Percentiles rank a stretch among this genome's conserved stretches.
Conservation (phyloP, 192 early-diverging fungal species). For the Geranomyces variabilis region DNA sequence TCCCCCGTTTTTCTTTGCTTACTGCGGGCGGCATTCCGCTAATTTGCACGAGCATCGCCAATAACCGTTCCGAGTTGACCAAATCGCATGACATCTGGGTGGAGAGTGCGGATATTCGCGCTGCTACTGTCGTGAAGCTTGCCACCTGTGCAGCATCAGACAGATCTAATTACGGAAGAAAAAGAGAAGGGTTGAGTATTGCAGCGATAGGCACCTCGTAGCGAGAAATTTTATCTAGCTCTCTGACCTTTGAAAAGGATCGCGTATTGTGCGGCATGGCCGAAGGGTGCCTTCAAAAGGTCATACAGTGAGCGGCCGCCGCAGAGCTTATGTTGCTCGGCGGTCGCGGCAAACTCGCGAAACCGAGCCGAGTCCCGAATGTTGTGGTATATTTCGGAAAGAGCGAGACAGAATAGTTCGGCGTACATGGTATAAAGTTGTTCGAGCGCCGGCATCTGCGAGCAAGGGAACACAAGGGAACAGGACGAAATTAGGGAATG, state of each 20-base stretch:
- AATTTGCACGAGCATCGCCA: conserved; percentile 33
- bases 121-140: neutral
- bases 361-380: conserved; percentile 27
- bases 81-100: conserved; percentile 14
- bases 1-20: neutral
- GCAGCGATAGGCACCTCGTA: too few species aligned
- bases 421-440: conserved; percentile 30
- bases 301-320: conserved; percentile 25
- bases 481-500: too few species aligned
- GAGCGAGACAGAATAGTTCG: conserved; percentile 5
- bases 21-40: conserved; percentile 26
- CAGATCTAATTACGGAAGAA: conserved; percentile 7
- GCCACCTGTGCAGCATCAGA: conserved; percentile 18
- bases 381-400: conserved; percentile 30
- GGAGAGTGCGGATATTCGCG: conserved; percentile 8
- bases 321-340: conserved; percentile 21
- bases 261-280: conserved; percentile 16
- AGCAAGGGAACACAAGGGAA: neutral
- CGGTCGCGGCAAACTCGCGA: conserved; percentile 27
- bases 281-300: conserved; percentile 22
- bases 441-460: conserved; percentile 18
- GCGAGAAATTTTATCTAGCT: too few species aligned
- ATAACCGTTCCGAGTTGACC: conserved; percentile 18
- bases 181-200: neutral
- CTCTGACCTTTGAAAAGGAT: conserved; percentile 16